Conservation (phyloP, 306 rosid genomes). For the Fagus crenata region DNA sequence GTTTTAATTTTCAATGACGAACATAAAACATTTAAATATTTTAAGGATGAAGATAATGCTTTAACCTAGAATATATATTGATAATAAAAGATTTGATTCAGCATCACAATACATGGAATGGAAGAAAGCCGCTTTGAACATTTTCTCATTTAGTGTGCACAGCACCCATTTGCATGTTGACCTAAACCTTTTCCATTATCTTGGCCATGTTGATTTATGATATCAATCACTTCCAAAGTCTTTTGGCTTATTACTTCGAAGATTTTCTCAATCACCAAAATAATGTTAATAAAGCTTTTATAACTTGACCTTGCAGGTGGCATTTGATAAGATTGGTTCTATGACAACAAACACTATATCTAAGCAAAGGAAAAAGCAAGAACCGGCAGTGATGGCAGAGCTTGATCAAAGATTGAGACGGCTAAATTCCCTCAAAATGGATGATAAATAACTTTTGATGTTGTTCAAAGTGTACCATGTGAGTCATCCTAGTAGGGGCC, state of each 20-base stretch:
- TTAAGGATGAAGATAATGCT: too few relatives aligned
- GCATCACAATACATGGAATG: not conserved
- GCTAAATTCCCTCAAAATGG: constrained; percentile 62
- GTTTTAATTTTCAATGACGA: too few relatives aligned
- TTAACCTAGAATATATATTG: not conserved
- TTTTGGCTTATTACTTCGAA: not conserved
- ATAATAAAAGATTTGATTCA: not conserved
- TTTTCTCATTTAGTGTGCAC: not conserved
- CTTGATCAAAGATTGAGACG: constrained; percentile 83
- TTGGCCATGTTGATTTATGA: not conserved
- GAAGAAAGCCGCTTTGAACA: not conserved
- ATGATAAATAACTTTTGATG: constrained; percentile 45
- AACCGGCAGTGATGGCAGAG: constrained; percentile 96
- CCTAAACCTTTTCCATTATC: not conserved
- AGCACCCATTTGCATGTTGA: not conserved
- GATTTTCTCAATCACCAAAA: not conserved
- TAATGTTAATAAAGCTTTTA: not conserved
- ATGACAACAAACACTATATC: constrained; percentile 91
- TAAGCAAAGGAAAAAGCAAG: constrained; percentile 94
- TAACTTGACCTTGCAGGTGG: constrained; percentile 62
- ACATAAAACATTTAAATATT: too few relatives aligned
- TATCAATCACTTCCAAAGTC: not conserved
- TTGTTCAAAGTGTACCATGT: constrained; percentile 38
- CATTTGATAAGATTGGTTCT: constrained; percentile 90
- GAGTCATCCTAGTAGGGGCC: constrained; percentile 27